phyloP scores from a whole-genome alignment of 176 grass and related monocot genomes.

The Ensete glaucum region DNA sequence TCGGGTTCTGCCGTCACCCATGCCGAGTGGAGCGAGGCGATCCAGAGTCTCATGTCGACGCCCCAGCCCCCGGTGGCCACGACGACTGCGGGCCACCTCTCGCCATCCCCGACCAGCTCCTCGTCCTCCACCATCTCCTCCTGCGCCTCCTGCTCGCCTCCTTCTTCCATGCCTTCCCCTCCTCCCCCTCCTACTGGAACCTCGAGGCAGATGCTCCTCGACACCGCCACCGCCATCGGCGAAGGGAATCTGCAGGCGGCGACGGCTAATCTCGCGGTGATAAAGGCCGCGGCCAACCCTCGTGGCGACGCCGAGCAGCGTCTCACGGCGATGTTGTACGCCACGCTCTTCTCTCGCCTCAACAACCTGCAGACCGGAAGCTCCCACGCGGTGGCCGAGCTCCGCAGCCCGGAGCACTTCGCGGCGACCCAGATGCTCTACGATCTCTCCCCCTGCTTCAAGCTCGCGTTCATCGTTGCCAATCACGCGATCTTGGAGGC shows the following conservation, averaged over 20 bases:
- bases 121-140: not conserved
- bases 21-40: conserved; percentile 8
- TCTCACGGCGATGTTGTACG: conserved; percentile 1
- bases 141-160: too few species aligned
- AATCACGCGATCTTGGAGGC: conserved; percentile 13
- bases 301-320: conserved; percentile 8
- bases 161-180: too few species aligned
- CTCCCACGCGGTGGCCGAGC: not conserved
- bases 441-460: conserved; percentile 4
- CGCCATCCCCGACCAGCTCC: not conserved
- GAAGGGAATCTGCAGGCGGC: not conserved
- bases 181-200: too few species aligned
- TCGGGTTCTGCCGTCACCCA: not conserved
- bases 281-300: not conserved
- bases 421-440: not conserved
- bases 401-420: not conserved
- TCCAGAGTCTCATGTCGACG: not conserved
- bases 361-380: not conserved
- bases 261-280: not conserved
- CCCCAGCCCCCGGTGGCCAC: not conserved
- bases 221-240: not conserved
- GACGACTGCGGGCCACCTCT: not conserved
- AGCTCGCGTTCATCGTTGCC: not conserved
- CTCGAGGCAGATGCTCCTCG: conserved; percentile 9
- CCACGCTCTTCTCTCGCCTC: not conserved